phyloP scores from a whole-genome alignment of 805 yeast genomes.

The Pachysolen tannophilus region DNA sequence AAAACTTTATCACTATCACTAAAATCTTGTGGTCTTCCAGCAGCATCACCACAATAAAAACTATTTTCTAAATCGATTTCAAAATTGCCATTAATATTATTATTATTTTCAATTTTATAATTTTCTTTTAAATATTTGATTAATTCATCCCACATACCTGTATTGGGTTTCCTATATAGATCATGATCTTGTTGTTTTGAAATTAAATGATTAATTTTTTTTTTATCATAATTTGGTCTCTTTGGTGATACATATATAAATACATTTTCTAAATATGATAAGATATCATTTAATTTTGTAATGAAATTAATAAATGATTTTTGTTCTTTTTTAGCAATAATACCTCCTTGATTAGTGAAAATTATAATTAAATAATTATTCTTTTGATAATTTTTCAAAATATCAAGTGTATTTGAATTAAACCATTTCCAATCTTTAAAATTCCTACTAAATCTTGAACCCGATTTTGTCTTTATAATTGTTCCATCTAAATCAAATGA shows the following conservation, averaged over 20 bases:
- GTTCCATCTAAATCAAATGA: conserved; percentile 88
- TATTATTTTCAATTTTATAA: conserved; percentile 5
- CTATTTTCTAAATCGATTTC: conserved; percentile 35
- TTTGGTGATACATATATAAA: conserved; percentile 63
- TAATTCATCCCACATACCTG: conserved; percentile 69
- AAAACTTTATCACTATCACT: conserved; percentile 72
- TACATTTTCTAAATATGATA: conserved; percentile 22
- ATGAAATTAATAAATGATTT: conserved; percentile 31
- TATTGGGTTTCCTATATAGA: conserved; percentile 60
- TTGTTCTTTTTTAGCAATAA: conserved; percentile 30
- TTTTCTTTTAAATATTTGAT: conserved; percentile 25
- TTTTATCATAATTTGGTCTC: conserved; percentile 32
- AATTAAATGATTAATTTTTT: conserved; percentile 12
- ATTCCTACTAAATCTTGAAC: conserved; percentile 45
- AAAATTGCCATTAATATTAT: conserved; percentile 9
- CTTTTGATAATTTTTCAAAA: conserved; percentile 16
- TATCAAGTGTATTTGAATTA: conserved; percentile 21
- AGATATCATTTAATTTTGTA: conserved; percentile 30
- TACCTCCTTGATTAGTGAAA: conserved; percentile 83
- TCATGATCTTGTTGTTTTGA: conserved; percentile 26
- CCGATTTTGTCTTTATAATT: conserved; percentile 57
- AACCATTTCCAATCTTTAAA: conserved; percentile 74
- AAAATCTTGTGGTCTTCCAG: conserved; percentile 73
- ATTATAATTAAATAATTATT: conserved; percentile 41
- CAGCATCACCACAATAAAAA: conserved; percentile 92